These are phyloP conservation scores for Polychaeton citri DNA, from an alignment of 2,329 filamentous ascomycete genomes.

Conservation along the genomic window DNA sequence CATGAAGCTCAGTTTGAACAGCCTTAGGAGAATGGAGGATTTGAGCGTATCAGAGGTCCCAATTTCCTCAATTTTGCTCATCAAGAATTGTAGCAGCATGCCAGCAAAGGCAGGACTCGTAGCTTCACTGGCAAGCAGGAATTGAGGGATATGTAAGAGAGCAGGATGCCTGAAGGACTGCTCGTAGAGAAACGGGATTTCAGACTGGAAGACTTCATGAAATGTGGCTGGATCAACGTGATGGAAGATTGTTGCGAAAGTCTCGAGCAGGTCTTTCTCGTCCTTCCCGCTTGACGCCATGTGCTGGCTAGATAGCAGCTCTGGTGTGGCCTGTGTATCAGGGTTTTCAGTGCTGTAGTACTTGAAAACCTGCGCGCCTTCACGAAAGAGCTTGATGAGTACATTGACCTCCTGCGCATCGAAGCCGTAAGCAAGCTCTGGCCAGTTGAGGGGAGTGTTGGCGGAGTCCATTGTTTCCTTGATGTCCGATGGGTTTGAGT, in stretches of 20 bases:
- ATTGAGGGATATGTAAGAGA: slow-evolving; percentile 89
- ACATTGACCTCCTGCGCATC: slow-evolving; percentile 94
- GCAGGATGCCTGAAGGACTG: slow-evolving; percentile 97
- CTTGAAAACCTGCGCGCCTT: slow-evolving; percentile 89
- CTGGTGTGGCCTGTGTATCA: slow-evolving; percentile 56
- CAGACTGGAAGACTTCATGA: slow-evolving; percentile 94
- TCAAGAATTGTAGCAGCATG: slow-evolving; percentile 93
- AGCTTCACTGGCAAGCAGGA: slow-evolving; percentile 95
- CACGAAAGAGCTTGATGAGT: slow-evolving; percentile 91
- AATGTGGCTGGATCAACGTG: slow-evolving; percentile 97
- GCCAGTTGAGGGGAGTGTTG: slow-evolving; percentile 79
- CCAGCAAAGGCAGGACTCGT: slow-evolving; percentile 96
- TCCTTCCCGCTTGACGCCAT: slow-evolving; percentile 90
- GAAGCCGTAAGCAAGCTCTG: slow-evolving; percentile 90
- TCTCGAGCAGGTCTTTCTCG: slow-evolving; percentile 93
- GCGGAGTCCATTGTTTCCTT: slow-evolving; percentile 54
- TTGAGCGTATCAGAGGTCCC: slow-evolving; percentile 84
- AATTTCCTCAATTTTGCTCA: slow-evolving; percentile 92
- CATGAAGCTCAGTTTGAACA: slow-evolving; percentile 99
- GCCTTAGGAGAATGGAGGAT: slow-evolving; percentile 77
- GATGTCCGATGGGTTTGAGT: slow-evolving; percentile 58
- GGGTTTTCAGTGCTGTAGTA: slow-evolving; percentile 90
- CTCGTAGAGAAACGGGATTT: slow-evolving; percentile 91
- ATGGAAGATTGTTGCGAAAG: slow-evolving; percentile 96
- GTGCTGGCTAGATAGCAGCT: slow-evolving; percentile 88